Evolutionary conservation across 2,329 filamentous ascomycete species (phyloP).

Genomic region (Alternaria sp.): DNA sequence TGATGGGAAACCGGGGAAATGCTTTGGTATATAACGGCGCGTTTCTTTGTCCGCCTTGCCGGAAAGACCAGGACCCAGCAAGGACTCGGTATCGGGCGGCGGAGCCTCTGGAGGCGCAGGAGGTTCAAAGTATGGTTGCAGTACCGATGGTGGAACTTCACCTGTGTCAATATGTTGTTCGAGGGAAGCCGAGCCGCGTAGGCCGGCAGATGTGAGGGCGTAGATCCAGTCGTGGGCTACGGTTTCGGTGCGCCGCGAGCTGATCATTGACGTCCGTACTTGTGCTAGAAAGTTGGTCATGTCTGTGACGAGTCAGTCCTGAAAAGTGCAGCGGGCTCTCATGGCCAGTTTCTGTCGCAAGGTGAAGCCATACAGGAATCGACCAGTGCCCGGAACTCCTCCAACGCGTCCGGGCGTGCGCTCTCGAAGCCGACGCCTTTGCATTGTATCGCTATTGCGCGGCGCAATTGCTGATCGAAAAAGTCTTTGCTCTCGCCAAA

Average conservation of each 20-base stretch:
- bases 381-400: conserved; percentile 62
- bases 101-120: conserved; percentile 52
- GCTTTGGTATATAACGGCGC: conserved; percentile 64
- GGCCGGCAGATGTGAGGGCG: conserved; percentile 55
- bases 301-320: conserved; percentile 51
- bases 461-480: conserved; percentile 63
- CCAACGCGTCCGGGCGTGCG: conserved; percentile 64
- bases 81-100: conserved; percentile 55
- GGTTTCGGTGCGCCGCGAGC: conserved; percentile 62
- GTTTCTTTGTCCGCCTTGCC: conserved; percentile 57
- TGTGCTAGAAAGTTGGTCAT: conserved; percentile 63
- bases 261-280: conserved; percentile 66
- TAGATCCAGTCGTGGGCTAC: conserved; percentile 67
- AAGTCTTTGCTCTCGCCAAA: conserved; percentile 58
- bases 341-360: conserved; percentile 15
- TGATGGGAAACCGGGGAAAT: conserved; percentile 70
- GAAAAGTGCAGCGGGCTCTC: conserved; percentile 5
- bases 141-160: conserved; percentile 44
- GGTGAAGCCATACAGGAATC: conserved; percentile 65
- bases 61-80: conserved; percentile 62
- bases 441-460: conserved; percentile 63
- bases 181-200: conserved; percentile 51
- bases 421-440: conserved; percentile 63
- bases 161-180: conserved; percentile 53
- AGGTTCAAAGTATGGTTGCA: conserved; percentile 53